These are phyloP conservation scores for Annona squamosa DNA, from an alignment of 164 flowering plant species.

Conservation along the genomic window DNA sequence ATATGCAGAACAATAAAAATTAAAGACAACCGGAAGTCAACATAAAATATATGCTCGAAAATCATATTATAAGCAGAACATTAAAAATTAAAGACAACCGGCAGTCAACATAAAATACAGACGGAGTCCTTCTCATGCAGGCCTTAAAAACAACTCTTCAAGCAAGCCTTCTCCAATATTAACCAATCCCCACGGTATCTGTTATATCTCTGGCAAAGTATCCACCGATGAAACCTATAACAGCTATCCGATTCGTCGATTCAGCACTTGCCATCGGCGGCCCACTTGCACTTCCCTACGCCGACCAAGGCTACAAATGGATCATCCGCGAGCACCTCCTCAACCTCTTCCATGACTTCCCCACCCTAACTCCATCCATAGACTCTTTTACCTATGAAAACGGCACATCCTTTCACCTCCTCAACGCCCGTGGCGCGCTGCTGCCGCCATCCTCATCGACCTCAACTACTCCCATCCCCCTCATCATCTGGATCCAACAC, in stretches of 20 bases:
- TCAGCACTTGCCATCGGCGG: slow-evolving; percentile 24
- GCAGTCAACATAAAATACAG: no score
- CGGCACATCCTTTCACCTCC: slow-evolving; percentile 39
- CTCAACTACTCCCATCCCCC: slow-evolving; percentile 19
- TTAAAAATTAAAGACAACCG: no score
- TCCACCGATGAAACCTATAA: slow-evolving; percentile 3
- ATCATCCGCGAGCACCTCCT: slow-evolving; percentile 41
- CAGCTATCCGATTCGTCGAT: slow-evolving; percentile 28
- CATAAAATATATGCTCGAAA: no score
- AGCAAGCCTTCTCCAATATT: no score
- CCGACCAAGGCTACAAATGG: slow-evolving; percentile 41
- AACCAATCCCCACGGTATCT: no score
- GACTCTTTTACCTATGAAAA: slow-evolving; percentile 42
- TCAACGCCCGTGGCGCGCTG: slow-evolving; percentile 30
- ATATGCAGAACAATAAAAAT: no score
- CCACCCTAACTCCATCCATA: slow-evolving; percentile 27
- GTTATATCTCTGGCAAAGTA: no score
- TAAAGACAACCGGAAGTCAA: no score
- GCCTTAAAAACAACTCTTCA: no score
- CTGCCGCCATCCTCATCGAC: slow-evolving; percentile 12
- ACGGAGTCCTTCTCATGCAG: no score
- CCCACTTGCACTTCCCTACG: slow-evolving; percentile 36
- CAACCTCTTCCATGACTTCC: slow-evolving; percentile 34
- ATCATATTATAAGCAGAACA: no score
- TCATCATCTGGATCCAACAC: slow-evolving; percentile 55